A percentile compares a stretch with the other conserved stretches of the same genome.
Conservation (phyloP, 768 basidiomycete species). For the Pleurotus tuoliensis region DNA sequence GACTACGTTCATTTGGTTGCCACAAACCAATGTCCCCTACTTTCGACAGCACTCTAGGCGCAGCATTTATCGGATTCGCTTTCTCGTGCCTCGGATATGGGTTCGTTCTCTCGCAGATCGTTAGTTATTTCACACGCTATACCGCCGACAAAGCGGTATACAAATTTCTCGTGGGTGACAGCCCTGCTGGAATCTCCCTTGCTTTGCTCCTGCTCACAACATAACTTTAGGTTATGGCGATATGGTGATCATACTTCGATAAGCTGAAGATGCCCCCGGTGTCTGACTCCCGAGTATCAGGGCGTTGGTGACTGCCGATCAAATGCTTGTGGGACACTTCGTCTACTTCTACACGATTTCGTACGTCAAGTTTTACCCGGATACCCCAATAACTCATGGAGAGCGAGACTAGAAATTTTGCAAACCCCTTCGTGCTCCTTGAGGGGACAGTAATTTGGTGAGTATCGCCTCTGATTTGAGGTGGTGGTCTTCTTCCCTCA, state of each 20-base stretch:
- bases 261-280: slow-evolving; percentile 30
- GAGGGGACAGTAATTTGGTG: slow-evolving; percentile 32
- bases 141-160: slow-evolving; percentile 30
- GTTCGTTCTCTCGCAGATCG: slow-evolving; percentile 32
- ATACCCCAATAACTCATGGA: neutral
- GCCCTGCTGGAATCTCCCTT: neutral
- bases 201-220: too few relatives aligned
- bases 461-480: neutral
- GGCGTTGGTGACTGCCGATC: slow-evolving; percentile 43
- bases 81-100: slow-evolving; percentile 37
- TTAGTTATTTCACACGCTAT: slow-evolving; percentile 35
- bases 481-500: neutral
- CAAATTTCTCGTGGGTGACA: slow-evolving; percentile 28
- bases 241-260: neutral
- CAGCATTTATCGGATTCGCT: slow-evolving; percentile 34
- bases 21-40: slow-evolving; percentile 2
- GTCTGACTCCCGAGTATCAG: slow-evolving; percentile 20
- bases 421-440: neutral
- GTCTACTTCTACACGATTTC: slow-evolving; percentile 53
- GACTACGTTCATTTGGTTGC: too few relatives aligned
- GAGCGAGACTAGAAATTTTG: neutral
- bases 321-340: slow-evolving; percentile 46
- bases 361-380: slow-evolving; percentile 28
- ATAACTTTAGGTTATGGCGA: neutral
- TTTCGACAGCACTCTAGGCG: slow-evolving; percentile 35